Evolutionary conservation across 192 early-diverging fungal genomes (phyloP), one percentile per base, ranked within the genome.

Genomic region (Mortierella hygrophila): DNA sequence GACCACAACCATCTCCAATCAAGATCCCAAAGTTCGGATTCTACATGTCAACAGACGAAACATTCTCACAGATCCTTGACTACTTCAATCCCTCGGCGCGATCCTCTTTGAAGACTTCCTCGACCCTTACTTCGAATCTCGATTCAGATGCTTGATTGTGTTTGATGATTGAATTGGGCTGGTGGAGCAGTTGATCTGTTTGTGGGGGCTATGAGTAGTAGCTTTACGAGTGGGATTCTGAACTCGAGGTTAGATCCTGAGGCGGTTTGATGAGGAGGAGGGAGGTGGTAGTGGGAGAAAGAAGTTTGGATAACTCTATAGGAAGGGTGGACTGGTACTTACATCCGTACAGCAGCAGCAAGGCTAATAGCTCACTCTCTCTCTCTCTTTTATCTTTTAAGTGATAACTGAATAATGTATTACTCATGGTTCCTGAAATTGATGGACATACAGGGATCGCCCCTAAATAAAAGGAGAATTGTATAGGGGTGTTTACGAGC

Each of bases 151-250:
- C 77, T 49, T 83, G 41, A 21, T 78, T 15, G 77, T 70, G 0
- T 74, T 32, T 52, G 82, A 85, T 47, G 82, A 85, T 44, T 85
- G 82, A 73, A 70, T 85, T 29, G 82, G 77, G 6, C 49, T 79
- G 6, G 72, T 84, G 0, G 73, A 79, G 77, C 82, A 78, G 18
- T 18, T 75, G 21, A 79, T 84, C 21, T 84, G 40, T 79, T 84
- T 70, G 57, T 57, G 35, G 82, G 82, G 0, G 75, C 73, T 16
- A 83, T 76, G 82, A 75, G 63, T 26, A 79, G 76, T 29, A 84
- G 82, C 20, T 75, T 84, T 20, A 75, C 77, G 16, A 75, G 77
- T 47, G 82, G 77, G 0, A 84, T 79, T 52, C 21, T 79, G 32
- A 84, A 75, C 49, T 42, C 78, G 60, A 54, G 82, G 29, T 23